Base-by-base conservation (phyloP, 371 early-diverging fungal genomes). In the Globomyces sp. region DNA sequence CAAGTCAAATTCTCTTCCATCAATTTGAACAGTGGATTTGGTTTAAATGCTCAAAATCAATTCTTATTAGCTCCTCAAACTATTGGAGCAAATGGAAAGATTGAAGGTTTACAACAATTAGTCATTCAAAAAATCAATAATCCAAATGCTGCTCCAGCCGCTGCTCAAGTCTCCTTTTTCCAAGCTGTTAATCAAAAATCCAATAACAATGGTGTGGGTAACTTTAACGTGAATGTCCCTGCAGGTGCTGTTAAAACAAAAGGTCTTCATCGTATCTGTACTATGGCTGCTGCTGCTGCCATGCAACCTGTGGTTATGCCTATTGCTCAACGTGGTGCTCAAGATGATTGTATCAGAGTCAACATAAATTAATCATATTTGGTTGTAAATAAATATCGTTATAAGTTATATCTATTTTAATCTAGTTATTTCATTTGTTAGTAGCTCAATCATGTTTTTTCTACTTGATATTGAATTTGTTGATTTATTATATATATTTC, bases 261-360 rank as follows among this genome's bases (percentile, higher is more conserved):
- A 13, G 77, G 75, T 4, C 6, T 42, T 4, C 65, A 74, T 63
- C 64, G 79, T 0, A 58, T 78, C 46, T 78, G 79, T 64, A 65
- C 76, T 39, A 70, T 76, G 59, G 47, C 70, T n/a, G 73, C 70
- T 0, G 49, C 67, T 11, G 57, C 59, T 34, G 24, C 66, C 5
- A 71, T 71, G 43, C 74, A 74, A 58, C 77, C 76, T 3, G 68
- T 76, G 9, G 59, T 78, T 39, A 78, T 78, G 77, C 76, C 77
- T 13, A 77, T 78, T 40, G 78, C 78, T 10, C 78, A 76, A 46
- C 47, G 76, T 2, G 76, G 79, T n/a, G 60, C 74, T n/a, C 79
- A 78, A 71, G 79, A 78, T 63, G 79, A 78, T 53, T 78, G 79
- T 57, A 65, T 78, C 51, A 74, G 78, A 11, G 49, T 74, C 52